These are phyloP conservation scores for Paralagenidium karlingii DNA, from an alignment of 352 stramenopile species.

Conservation along the genomic window DNA sequence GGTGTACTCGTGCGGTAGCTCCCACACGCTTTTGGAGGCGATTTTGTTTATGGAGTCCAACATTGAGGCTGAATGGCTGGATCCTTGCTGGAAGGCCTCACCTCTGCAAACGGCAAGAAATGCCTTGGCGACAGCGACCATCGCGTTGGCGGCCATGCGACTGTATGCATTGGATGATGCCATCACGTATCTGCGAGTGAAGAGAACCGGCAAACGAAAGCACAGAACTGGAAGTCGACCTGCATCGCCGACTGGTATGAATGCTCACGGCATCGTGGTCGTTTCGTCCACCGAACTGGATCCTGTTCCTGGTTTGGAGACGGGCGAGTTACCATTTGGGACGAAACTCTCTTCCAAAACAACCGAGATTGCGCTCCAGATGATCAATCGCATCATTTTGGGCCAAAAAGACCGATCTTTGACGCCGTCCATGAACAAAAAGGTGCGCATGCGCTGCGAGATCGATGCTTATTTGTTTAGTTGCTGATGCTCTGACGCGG, in stretches of 20 bases:
- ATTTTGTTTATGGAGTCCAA: constrained; percentile 64
- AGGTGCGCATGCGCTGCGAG: no score
- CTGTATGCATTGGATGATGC: constrained; percentile 69
- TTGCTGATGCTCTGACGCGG: no score
- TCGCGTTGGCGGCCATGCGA: constrained; percentile 61
- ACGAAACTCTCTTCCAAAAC: constrained; percentile 16
- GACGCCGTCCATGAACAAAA: constrained; percentile 24
- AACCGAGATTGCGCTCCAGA: constrained; percentile 23
- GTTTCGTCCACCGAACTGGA: no score
- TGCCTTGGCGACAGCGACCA: constrained; percentile 37
- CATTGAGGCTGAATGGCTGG: constrained; percentile 65
- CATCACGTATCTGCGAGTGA: constrained; percentile 52
- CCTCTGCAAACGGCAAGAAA: constrained; percentile 44
- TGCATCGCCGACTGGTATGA: background rate
- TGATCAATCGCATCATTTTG: constrained; percentile 34
- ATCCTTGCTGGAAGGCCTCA: constrained; percentile 60
- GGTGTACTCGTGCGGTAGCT: constrained; percentile 40
- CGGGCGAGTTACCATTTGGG: constrained; percentile 50
- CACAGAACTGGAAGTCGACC: constrained; percentile 5
- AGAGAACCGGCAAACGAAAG: constrained; percentile 37
- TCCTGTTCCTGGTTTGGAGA: no score
- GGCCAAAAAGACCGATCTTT: constrained; percentile 38
- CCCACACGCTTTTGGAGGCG: constrained; percentile 35
- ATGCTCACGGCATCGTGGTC: no score
- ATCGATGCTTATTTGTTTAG: no score